phyloP scores from a whole-genome alignment of 2,329 filamentous ascomycete genomes.

The Microdochium trichocladiopsis region DNA sequence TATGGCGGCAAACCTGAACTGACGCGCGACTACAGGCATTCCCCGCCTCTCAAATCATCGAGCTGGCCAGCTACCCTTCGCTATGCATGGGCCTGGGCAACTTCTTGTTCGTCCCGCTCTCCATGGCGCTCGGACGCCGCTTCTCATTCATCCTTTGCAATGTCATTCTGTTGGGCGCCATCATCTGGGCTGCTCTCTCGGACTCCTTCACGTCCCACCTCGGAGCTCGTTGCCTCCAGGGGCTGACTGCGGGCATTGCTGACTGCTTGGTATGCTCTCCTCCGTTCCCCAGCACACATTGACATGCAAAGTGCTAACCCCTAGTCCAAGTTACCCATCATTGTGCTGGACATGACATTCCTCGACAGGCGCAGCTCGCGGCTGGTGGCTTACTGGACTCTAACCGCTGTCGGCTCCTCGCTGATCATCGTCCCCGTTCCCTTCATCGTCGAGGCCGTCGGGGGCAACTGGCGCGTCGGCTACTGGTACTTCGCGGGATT shows the following conservation, averaged over 20 bases:
- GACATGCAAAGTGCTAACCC: neutral
- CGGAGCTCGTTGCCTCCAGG: neutral
- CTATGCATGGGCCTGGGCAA: neutral
- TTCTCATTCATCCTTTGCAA: neutral
- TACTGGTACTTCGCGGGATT: neutral
- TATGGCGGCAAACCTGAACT: neutral
- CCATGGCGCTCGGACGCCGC: neutral
- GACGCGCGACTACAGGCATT: neutral
- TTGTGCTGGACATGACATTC: neutral
- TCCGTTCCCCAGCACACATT: neutral
- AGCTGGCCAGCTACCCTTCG: neutral
- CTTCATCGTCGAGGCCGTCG: neutral
- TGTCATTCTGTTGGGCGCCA: neutral
- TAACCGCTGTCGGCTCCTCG: neutral
- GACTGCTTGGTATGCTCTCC: neutral
- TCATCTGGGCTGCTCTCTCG: neutral
- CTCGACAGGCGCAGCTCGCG: neutral
- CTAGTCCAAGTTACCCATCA: neutral
- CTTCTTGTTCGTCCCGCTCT: neutral
- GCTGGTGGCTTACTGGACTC: neutral
- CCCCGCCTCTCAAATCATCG: neutral
- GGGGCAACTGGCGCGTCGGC: neutral
- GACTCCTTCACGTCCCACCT: neutral
- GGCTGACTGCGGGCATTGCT: neutral
- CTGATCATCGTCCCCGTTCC: neutral